A percentile compares a stretch with the other conserved stretches of the same genome.
These are phyloP conservation scores for Pterulicium gracile DNA, from an alignment of 1,284 basidiomycete species.

Conservation along the genomic window DNA sequence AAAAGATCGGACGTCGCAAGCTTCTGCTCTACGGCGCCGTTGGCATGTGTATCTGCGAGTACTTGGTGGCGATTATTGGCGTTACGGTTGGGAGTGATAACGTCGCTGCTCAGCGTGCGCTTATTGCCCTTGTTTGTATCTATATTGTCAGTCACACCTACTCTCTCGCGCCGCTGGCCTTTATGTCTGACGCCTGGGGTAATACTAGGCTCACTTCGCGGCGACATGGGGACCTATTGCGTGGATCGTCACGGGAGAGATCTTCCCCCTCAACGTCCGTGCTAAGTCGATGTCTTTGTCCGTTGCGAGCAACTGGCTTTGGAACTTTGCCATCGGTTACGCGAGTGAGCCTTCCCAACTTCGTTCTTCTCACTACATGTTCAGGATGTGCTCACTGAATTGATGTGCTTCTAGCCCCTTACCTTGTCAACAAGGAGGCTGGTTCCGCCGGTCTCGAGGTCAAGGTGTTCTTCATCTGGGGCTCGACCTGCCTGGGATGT, in stretches of 20 bases:
- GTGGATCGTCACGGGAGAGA: slow-evolving; percentile 71
- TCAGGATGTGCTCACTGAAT: no score
- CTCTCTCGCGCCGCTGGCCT: no score
- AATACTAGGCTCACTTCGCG: slow-evolving; percentile 63
- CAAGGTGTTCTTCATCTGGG: slow-evolving; percentile 92
- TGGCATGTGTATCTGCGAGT: slow-evolving; percentile 68
- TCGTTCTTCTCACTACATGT: no score
- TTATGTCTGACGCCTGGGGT: no score
- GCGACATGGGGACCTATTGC: slow-evolving; percentile 72
- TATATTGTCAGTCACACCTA: no score
- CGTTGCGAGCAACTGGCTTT: slow-evolving; percentile 64
- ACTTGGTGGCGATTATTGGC: slow-evolving; percentile 64
- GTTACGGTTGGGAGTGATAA: slow-evolving; percentile 38
- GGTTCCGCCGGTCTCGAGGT: slow-evolving; percentile 60
- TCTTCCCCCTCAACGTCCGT: slow-evolving; percentile 64
- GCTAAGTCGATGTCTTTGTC: slow-evolving; percentile 74
- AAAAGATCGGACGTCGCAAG: slow-evolving; percentile 65
- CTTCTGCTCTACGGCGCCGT: slow-evolving; percentile 66
- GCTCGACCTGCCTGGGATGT: slow-evolving; percentile 57
- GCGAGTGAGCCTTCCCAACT: no score
- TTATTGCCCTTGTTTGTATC: slow-evolving; percentile 66
- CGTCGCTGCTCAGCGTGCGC: slow-evolving; percentile 39
- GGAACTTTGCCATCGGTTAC: slow-evolving; percentile 53
- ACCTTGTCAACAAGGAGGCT: slow-evolving; percentile 49
- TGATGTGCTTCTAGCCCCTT: no score